A percentile compares a stretch with the other conserved stretches of the same genome.
Conservation (phyloP, 2,329 filamentous ascomycete genomes). For the Colletotrichum sp. region DNA sequence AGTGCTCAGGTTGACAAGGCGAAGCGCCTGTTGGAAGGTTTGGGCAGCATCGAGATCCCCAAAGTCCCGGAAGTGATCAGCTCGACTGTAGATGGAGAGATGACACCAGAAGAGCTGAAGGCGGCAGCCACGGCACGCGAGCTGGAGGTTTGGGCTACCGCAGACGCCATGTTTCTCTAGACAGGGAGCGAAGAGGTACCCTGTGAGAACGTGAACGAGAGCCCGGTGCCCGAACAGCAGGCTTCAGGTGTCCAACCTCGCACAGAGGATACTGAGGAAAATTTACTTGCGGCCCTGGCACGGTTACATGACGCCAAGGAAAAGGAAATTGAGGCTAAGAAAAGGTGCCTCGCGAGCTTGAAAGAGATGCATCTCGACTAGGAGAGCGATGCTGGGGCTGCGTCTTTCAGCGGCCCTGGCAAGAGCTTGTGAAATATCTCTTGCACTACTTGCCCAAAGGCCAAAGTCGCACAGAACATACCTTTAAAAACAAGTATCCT, state of each 20-base stretch:
- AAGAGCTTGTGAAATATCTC: neutral
- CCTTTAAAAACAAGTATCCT: neutral
- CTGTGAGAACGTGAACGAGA: neutral
- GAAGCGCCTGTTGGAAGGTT: slow-evolving; percentile 71
- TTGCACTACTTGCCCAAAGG: neutral
- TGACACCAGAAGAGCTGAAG: neutral
- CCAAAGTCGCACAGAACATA: neutral
- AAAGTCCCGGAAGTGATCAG: neutral
- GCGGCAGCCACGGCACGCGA: neutral
- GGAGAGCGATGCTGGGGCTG: neutral
- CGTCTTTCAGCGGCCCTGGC: neutral
- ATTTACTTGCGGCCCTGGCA: neutral
- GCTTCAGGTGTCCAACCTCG: neutral
- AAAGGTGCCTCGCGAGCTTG: neutral
- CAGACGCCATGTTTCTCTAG: slow-evolving; percentile 46
- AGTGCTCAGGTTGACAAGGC: slow-evolving; percentile 74
- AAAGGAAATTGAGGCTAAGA: neutral
- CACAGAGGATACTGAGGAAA: neutral
- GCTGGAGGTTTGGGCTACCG: slow-evolving; percentile 43
- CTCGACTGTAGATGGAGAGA: neutral
- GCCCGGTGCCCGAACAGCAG: neutral
- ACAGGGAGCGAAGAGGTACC: neutral
- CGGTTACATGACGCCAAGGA: neutral
- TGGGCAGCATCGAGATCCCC: slow-evolving; percentile 58
- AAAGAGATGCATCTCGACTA: neutral